Percentiles rank a stretch among this genome's conserved stretches.
Evolutionary conservation across 441 rosid genomes (phyloP).

Genomic region (Flueggea neowawraea): DNA sequence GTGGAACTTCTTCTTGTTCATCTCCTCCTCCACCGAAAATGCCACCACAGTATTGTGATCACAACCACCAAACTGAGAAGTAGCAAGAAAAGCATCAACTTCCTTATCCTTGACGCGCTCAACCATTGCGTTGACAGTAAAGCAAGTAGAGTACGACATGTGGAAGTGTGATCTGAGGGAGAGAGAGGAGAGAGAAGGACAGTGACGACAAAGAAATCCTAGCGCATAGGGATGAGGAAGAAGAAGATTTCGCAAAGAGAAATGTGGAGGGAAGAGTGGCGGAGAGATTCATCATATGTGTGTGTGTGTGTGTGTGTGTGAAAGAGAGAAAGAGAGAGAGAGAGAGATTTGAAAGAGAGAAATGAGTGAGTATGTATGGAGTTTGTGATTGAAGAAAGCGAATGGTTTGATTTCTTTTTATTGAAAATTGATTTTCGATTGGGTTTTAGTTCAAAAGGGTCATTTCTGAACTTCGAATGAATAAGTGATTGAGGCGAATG

Average conservation of each 20-base stretch:
- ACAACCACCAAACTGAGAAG: too few species aligned
- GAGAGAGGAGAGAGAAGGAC: constrained; percentile 26
- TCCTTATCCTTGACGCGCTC: constrained; percentile 47
- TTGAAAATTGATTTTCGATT: too few species aligned
- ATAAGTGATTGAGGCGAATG: too few species aligned
- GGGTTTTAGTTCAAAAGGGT: too few species aligned
- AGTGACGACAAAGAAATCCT: constrained; percentile 28
- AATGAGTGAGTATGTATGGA: too few species aligned
- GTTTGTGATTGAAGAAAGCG: too few species aligned
- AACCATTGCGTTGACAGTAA: constrained; percentile 51
- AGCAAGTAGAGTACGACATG: constrained; percentile 22
- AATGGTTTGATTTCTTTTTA: too few species aligned
- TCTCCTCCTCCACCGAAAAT: constrained; percentile 10
- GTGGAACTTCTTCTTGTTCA: constrained; percentile 27
- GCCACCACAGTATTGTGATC: too few species aligned
- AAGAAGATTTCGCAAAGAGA: constrained; percentile 2
- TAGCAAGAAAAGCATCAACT: constrained; percentile 22
- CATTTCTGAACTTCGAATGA: too few species aligned
- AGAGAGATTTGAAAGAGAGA: too few species aligned
- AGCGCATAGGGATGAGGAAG: too few species aligned
- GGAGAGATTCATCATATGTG: constrained; percentile 11
- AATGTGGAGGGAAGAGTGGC: constrained; percentile 14
- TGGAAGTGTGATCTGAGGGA: constrained; percentile 14
- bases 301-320: too few species aligned
- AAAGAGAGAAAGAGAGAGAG: constrained; percentile 15